A percentile compares a stretch with the other conserved stretches of the same genome.
phyloP scores from a whole-genome alignment of 2,329 filamentous ascomycete genomes.

The Alternaria consortialis region DNA sequence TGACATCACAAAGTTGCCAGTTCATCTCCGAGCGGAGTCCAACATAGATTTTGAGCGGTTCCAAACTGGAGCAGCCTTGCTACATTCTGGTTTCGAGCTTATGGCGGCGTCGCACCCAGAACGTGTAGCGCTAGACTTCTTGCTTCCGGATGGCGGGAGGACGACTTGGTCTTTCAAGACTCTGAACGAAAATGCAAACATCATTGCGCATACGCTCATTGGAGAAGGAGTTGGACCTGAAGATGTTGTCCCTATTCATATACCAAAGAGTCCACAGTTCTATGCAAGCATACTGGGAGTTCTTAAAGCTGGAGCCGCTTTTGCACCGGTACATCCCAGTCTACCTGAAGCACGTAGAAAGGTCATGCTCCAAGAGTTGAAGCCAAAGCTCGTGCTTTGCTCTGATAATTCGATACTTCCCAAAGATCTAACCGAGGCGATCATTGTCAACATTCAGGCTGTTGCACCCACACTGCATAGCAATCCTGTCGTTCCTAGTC shows the following conservation, averaged over 20 bases:
- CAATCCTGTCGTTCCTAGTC: conserved; percentile 38
- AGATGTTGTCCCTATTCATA: conserved; percentile 49
- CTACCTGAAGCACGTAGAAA: conserved; percentile 46
- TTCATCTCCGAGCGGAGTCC: conserved; percentile 32
- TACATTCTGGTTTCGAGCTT: conserved; percentile 53
- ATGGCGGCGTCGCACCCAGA: conserved; percentile 43
- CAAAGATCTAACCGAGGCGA: background rate
- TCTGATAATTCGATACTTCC: background rate
- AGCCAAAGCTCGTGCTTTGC: conserved; percentile 41
- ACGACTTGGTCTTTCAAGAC: conserved; percentile 46
- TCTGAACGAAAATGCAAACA: conserved; percentile 45
- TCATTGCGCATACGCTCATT: conserved; percentile 44
- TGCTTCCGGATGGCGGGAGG: conserved; percentile 39
- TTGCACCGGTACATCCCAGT: conserved; percentile 48
- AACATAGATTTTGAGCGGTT: conserved; percentile 31
- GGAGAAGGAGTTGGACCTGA: conserved; percentile 32
- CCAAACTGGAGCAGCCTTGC: conserved; percentile 21
- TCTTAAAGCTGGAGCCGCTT: conserved; percentile 53
- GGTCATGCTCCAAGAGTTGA: conserved; percentile 48
- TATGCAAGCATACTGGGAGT: conserved; percentile 51
- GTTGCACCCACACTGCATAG: conserved; percentile 16
- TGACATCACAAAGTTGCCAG: conserved; percentile 36
- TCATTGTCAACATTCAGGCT: conserved; percentile 28
- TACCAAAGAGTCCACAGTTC: conserved; percentile 46
- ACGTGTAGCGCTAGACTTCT: conserved; percentile 51